These are phyloP conservation scores for Diaporthe citrichinensis DNA, from an alignment of 2,329 filamentous ascomycete genomes.

Conservation along the genomic window DNA sequence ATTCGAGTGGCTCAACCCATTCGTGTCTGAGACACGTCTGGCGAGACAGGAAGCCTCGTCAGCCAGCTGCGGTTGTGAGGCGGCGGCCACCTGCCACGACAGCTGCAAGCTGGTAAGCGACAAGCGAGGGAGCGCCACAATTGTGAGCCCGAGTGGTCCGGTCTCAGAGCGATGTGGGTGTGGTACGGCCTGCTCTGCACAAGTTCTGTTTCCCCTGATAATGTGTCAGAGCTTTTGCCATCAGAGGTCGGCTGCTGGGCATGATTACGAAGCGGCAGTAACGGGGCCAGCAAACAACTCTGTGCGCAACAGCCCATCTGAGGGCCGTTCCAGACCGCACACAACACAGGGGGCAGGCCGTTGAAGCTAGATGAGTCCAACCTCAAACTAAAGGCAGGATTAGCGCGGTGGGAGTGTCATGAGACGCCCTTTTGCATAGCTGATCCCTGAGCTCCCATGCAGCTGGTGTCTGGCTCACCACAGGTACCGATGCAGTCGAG, in stretches of 20 bases:
- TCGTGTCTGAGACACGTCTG: slow-evolving; percentile 40
- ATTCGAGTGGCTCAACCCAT: slow-evolving; percentile 24
- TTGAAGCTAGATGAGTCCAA: slow-evolving; percentile 41
- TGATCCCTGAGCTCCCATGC: slow-evolving; percentile 41
- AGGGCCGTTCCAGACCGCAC: slow-evolving; percentile 14
- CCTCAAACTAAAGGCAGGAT: slow-evolving; percentile 40
- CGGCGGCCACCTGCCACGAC: slow-evolving; percentile 31
- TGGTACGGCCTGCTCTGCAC: slow-evolving; percentile 4
- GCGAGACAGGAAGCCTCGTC: slow-evolving; percentile 38
- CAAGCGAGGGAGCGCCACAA: slow-evolving; percentile 34
- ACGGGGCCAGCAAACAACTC: neutral
- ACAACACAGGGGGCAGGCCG: slow-evolving; percentile 29
- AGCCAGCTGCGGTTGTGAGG: slow-evolving; percentile 34
- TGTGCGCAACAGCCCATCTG: slow-evolving; percentile 6
- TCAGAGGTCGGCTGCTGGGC: neutral
- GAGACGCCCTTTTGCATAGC: slow-evolving; percentile 40
- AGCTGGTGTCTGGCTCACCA: slow-evolving; percentile 30
- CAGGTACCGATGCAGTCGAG: slow-evolving; percentile 35
- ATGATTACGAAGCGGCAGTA: neutral
- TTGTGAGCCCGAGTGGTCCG: neutral
- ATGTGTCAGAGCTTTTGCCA: neutral
- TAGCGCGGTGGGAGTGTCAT: slow-evolving; percentile 40
- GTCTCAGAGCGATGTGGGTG: slow-evolving; percentile 4
- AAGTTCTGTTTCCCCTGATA: neutral
- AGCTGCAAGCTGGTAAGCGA: slow-evolving; percentile 28